phyloP scores from a whole-genome alignment of 352 stramenopile genomes.

The Pythium myriotylum region DNA sequence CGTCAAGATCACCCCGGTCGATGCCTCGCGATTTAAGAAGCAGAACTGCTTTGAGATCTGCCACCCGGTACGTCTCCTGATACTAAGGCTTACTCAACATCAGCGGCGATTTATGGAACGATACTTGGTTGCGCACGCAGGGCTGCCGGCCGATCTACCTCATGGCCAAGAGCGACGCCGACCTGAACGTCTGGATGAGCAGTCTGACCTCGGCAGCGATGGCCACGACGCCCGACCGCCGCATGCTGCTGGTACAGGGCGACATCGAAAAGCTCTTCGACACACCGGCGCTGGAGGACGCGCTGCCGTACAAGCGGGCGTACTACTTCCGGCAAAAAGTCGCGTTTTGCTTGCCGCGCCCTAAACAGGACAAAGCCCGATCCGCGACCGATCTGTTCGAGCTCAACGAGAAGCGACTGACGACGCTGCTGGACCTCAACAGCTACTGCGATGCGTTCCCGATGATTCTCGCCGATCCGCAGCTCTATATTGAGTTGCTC shows the following conservation, averaged over 20 bases:
- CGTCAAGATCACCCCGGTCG: conserved; percentile 79
- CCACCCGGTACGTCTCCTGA: conserved; percentile 57
- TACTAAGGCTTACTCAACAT: neutral
- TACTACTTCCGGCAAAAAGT: conserved; percentile 88
- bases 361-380: conserved; percentile 46
- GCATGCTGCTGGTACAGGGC: conserved; percentile 60
- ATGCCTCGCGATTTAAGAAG: conserved; percentile 79
- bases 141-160: conserved; percentile 82
- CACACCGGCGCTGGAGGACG: conserved; percentile 76
- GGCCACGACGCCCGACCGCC: conserved; percentile 66
- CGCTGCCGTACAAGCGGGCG: conserved; percentile 79
- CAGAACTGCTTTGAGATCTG: conserved; percentile 89
- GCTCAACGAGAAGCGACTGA: conserved; percentile 82
- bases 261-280: conserved; percentile 76
- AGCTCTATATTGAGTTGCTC: conserved; percentile 81
- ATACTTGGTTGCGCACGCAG: conserved; percentile 26
- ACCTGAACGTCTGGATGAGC: conserved; percentile 86
- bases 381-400: conserved; percentile 72
- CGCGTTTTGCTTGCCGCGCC: conserved; percentile 73
- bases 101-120: neutral
- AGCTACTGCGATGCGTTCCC: conserved; percentile 85
- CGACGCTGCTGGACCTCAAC: conserved; percentile 83
- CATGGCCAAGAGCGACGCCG: conserved; percentile 85
- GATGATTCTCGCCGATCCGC: conserved; percentile 78
- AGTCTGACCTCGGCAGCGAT: conserved; percentile 82